phyloP scores from a whole-genome alignment of 345 rosid species.

The Cardamine chenopodiifolia region DNA sequence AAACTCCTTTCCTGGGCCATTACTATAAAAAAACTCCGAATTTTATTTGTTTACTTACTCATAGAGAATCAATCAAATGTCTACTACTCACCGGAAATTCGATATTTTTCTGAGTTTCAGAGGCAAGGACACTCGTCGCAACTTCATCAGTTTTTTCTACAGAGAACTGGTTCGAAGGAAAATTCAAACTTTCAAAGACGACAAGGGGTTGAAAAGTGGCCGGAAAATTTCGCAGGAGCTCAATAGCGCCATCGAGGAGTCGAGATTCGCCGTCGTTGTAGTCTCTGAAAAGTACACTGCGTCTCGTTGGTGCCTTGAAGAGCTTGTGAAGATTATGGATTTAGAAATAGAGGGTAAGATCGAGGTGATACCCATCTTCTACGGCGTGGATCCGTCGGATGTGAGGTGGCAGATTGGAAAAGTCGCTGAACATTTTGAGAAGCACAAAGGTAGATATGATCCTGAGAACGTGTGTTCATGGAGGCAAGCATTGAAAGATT shows the following conservation, averaged over 20 bases:
- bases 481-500: conserved; percentile 34
- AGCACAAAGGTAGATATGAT: conserved; percentile 22
- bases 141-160: conserved; percentile 35
- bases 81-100: background rate
- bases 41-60: background rate
- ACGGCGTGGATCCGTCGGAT: conserved; percentile 32
- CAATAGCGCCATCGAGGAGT: conserved; percentile 27
- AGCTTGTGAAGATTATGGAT: conserved; percentile 36
- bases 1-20: background rate
- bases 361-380: conserved; percentile 42
- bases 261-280: conserved; percentile 33
- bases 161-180: conserved; percentile 5
- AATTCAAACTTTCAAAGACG: conserved; percentile 36
- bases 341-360: background rate
- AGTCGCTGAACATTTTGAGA: conserved; percentile 31
- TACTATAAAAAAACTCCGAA: background rate
- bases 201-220: conserved; percentile 31
- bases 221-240: conserved; percentile 30
- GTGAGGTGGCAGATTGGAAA: conserved; percentile 22
- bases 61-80: background rate
- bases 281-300: conserved; percentile 33
- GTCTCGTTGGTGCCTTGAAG: conserved; percentile 39
- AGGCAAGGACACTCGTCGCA: conserved; percentile 40
- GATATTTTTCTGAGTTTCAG: conserved; percentile 45
- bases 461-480: conserved; percentile 26